These are phyloP conservation scores for Russula sp. DNA, from an alignment of 768 basidiomycete species.

Conservation along the genomic window DNA sequence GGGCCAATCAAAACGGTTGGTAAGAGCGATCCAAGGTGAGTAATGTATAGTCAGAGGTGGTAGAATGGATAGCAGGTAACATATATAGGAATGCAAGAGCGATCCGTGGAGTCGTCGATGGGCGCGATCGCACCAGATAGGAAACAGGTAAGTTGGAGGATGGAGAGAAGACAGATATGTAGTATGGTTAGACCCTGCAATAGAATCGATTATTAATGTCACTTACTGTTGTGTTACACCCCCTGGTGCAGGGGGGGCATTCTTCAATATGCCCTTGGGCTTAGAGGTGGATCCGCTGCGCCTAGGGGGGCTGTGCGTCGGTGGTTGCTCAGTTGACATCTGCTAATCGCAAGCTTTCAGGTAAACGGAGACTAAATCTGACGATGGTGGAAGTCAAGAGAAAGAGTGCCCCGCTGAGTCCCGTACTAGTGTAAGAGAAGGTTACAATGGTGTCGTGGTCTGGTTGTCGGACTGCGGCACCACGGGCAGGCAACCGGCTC, in stretches of 20 bases:
- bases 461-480: neutral
- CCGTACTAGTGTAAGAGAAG: neutral
- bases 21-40: neutral
- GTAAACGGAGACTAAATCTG: neutral
- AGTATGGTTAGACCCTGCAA: constrained; percentile 8
- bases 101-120: neutral
- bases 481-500: neutral
- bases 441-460: neutral
- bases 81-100: neutral
- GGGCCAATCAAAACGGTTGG: neutral
- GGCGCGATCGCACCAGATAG: constrained; percentile 11
- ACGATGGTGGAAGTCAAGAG: neutral
- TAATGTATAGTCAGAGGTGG: neutral
- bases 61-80: neutral
- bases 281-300: constrained; percentile 58
- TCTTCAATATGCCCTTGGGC: constrained; percentile 89
- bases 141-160: constrained; percentile 8
- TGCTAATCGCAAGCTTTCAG: neutral
- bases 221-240: constrained; percentile 46
- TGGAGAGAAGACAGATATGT: neutral
- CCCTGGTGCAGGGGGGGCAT: constrained; percentile 48
- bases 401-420: neutral
- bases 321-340: constrained; percentile 36
- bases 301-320: constrained; percentile 42
- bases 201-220: neutral